phyloP scores from a whole-genome alignment of 306 rosid genomes.

The Malus orientalis region DNA sequence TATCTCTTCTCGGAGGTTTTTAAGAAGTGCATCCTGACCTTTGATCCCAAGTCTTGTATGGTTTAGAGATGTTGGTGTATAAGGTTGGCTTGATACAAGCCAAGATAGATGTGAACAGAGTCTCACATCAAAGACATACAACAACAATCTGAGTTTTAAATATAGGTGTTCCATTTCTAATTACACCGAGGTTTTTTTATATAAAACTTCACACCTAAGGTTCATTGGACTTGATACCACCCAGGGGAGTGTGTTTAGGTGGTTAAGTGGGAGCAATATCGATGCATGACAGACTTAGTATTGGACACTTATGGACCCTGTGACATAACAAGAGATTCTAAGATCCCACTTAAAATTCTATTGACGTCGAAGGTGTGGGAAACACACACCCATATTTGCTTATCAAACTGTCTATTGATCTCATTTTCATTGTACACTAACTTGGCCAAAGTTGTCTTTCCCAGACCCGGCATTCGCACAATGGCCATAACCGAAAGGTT shows the following conservation, averaged over 20 bases:
- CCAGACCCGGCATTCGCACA: conserved; percentile 15
- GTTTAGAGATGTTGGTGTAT: not conserved
- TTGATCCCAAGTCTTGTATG: not conserved
- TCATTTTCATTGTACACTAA: not conserved
- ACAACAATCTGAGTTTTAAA: no score
- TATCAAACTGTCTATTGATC: not conserved
- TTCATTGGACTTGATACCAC: no score
- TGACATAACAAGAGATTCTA: not conserved
- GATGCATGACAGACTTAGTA: no score
- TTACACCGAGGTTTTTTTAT: no score
- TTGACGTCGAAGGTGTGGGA: conserved; percentile 5
- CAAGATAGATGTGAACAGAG: no score
- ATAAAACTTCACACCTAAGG: no score
- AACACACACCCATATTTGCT: conserved; percentile 3
- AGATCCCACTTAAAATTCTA: not conserved
- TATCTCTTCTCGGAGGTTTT: not conserved
- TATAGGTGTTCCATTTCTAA: no score
- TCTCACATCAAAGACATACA: no score
- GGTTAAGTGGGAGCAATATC: no score
- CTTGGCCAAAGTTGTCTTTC: conserved; percentile 7
- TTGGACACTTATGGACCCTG: no score
- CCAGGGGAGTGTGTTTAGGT: no score
- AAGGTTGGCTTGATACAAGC: no score
- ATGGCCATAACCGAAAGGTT: not conserved
- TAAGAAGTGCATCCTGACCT: not conserved